Evolutionary conservation across 208 protist species (phyloP).

Genomic region (Crithidia brevicula): DNA sequence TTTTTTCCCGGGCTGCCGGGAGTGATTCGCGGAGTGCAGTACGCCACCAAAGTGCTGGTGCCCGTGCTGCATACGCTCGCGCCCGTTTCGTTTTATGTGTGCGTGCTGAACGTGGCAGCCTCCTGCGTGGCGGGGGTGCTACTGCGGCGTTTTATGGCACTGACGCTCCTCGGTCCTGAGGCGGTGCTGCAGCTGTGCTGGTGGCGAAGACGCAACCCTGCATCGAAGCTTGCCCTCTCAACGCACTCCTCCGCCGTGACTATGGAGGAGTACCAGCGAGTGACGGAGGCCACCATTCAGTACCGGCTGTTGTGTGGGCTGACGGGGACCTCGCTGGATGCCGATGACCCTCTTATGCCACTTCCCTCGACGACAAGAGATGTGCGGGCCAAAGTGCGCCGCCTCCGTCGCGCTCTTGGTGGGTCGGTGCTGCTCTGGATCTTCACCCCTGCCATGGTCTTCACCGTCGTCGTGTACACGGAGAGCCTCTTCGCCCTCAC

Average conservation of each 20-base stretch:
- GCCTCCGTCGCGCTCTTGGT: conserved; percentile 48
- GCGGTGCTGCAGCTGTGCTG: conserved; percentile 19
- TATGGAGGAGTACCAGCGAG: neutral
- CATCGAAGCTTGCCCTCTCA: neutral
- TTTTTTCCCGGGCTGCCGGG: conserved; percentile 79
- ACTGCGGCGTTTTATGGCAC: conserved; percentile 56
- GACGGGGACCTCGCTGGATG: conserved; percentile 26
- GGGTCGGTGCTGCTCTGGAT: conserved; percentile 61
- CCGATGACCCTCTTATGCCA: neutral
- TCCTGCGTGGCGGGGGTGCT: conserved; percentile 45
- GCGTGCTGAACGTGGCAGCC: conserved; percentile 46
- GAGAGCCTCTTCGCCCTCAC: conserved; percentile 71
- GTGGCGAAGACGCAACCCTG: neutral
- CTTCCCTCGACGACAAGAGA: conserved; percentile 12
- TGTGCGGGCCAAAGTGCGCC: conserved; percentile 1
- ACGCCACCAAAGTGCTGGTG: conserved; percentile 29
- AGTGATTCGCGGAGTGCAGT: conserved; percentile 48
- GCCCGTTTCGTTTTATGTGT: conserved; percentile 58
- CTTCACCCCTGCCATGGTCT: conserved; percentile 67
- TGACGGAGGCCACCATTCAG: conserved; percentile 16
- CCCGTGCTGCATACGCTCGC: conserved; percentile 36
- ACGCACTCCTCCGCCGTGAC: neutral
- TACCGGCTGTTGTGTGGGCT: conserved; percentile 25
- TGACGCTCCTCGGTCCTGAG: conserved; percentile 56
- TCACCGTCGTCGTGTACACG: conserved; percentile 79